Evolutionary conservation across 495 filamentous ascomycete species (phyloP).

Genomic region (Hypomontagnella monticulosa): DNA sequence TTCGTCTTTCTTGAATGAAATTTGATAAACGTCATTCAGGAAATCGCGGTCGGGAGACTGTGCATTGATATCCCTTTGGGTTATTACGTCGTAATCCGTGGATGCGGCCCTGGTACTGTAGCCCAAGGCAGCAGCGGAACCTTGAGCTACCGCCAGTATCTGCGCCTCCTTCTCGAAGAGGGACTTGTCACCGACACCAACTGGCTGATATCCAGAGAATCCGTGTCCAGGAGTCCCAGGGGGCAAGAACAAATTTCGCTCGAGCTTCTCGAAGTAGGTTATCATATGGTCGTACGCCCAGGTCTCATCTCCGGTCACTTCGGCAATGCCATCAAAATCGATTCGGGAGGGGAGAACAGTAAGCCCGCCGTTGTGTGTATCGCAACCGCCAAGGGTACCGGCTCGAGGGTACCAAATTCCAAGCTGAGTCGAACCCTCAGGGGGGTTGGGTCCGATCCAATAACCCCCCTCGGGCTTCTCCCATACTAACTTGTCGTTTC

Average conservation of each 20-base stretch:
- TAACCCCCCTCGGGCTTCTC: not conserved
- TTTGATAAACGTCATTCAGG: constrained; percentile 3
- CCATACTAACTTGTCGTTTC: too few relatives aligned
- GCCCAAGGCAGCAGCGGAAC: not conserved
- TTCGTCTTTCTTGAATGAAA: not conserved
- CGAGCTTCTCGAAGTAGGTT: not conserved
- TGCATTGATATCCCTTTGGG: not conserved
- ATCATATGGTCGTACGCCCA: not conserved
- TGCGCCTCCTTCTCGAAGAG: constrained; percentile 12
- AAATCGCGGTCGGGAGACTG: not conserved
- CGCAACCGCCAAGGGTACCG: constrained; percentile 1
- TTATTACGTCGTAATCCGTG: not conserved
- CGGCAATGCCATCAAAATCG: not conserved
- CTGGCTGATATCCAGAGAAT: constrained; percentile 5
- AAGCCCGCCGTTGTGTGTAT: constrained; percentile 2
- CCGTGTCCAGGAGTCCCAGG: constrained; percentile 1
- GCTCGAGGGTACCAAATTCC: constrained; percentile 7
- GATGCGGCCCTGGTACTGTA: not conserved
- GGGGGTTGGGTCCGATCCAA: constrained; percentile 3
- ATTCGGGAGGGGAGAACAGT: not conserved
- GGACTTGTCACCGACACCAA: constrained; percentile 1
- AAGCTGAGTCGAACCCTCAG: not conserved
- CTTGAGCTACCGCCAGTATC: constrained; percentile 7
- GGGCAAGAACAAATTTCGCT: constrained; percentile 3
- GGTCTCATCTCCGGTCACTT: not conserved